Base-by-base conservation (phyloP, 2,329 filamentous ascomycete species). In the Fusarium liriodendri region DNA sequence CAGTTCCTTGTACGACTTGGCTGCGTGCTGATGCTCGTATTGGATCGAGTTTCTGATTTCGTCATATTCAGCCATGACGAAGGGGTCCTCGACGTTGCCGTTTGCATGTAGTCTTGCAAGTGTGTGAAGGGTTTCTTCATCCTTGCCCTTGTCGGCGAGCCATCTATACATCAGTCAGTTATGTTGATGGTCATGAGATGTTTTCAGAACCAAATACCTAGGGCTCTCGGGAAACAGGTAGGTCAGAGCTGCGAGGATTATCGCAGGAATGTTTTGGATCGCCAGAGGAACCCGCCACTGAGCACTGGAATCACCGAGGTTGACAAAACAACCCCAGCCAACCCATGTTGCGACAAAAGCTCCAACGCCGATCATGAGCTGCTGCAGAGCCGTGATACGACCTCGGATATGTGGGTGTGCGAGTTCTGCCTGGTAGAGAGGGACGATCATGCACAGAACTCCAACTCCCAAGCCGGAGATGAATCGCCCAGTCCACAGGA, bases 311-410 rank as follows among this genome's bases (percentile, higher is more conserved):
- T 47, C 66, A 66, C 38, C 76, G 80, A n/a, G 47, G 2, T 76
- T 76, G 37, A 79, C 70, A 62, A 74, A 82, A 5, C 79, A 77
- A 20, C 79, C 79, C 78, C 91, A 95, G 0, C 89, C 90, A 47
- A 93, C 89, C 93, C 93, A 95, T 1, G 90, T 88, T 0, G 94
- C 93, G 25, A 91, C 84, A 13, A 96, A 87, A 27, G 93, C 86
- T 67, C 94, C 94, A 37, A 95, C 88, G 2, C 93, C 93, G 64
- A 95, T 81, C 93, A 95, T 95, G 79, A 95, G 95, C 78, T 95
- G 93, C 80, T 95, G 93, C 18, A 96, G 84, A 35, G 90, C 89
- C 1, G 93, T 95, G 32, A 96, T 11, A 69, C 90, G 86, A 32
- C 93, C 94, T 81, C 94, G 89, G 76, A 95, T 95, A 66, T 87